Conservation (phyloP, 805 yeast genomes). For the Candida qinlingensis region DNA sequence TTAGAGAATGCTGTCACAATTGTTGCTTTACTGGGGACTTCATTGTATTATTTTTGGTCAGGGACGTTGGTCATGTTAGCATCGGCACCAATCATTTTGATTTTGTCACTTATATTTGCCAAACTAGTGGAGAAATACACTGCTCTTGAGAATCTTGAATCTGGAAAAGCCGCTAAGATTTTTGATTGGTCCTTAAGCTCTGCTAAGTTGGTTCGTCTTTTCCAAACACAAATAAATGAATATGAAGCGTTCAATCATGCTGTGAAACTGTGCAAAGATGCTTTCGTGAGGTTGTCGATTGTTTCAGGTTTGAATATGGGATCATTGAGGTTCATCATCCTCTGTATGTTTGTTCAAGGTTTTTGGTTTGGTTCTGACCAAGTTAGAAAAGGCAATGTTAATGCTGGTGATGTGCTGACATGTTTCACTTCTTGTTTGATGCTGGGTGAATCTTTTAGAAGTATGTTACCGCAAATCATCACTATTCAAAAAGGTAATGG, state of each 20-base stretch:
- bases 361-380: constrained; percentile 84
- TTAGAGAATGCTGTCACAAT: constrained; percentile 50
- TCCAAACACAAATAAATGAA: constrained; percentile 55
- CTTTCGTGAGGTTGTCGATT: constrained; percentile 41
- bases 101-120: constrained; percentile 46
- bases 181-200: constrained; percentile 68
- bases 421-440: constrained; percentile 78
- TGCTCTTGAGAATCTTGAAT: constrained; percentile 47
- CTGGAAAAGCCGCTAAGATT: constrained; percentile 52
- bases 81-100: constrained; percentile 61
- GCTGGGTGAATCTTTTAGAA: constrained; percentile 57
- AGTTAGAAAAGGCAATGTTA: constrained; percentile 44
- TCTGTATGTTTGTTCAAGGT: constrained; percentile 82
- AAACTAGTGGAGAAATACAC: constrained; percentile 45
- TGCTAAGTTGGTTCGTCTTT: constrained; percentile 54
- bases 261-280: constrained; percentile 27
- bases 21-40: constrained; percentile 50
- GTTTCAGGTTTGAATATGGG: constrained; percentile 53
- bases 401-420: constrained; percentile 65
- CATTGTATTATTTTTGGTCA: constrained; percentile 80
- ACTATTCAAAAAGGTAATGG: constrained; percentile 67
- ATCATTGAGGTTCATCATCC: constrained; percentile 47
- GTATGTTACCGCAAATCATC: constrained; percentile 51
- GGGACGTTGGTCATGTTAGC: constrained; percentile 75
- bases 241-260: constrained; percentile 32